Percentiles rank a stretch among this genome's conserved stretches.
These are phyloP conservation scores for Nemania abortiva DNA, from an alignment of 2,329 filamentous ascomycete species.

Conservation along the genomic window DNA sequence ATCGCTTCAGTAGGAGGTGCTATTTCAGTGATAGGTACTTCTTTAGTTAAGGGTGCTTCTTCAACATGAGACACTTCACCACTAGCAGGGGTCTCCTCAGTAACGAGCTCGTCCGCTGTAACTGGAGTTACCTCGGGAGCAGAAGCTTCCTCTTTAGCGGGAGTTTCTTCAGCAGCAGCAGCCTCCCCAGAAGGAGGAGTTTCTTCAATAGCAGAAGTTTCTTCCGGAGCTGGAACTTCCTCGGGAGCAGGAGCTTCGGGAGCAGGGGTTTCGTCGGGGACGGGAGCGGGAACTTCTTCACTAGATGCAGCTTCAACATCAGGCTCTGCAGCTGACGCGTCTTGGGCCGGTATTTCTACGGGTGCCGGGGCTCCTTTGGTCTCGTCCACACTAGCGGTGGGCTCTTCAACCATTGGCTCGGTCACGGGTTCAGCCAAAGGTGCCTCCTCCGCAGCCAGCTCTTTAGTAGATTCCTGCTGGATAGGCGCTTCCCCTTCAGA, in stretches of 20 bases:
- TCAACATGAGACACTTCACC: constrained; percentile 32
- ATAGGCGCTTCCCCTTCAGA: constrained; percentile 9
- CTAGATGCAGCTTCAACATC: constrained; percentile 2
- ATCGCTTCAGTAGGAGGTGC: background rate
- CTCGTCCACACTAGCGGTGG: constrained; percentile 5
- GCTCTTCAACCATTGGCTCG: constrained; percentile 8
- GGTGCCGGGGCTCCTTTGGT: constrained; percentile 5
- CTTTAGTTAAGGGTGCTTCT: background rate
- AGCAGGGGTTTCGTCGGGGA: background rate
- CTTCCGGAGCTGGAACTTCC: constrained; percentile 5
- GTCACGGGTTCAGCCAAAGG: constrained; percentile 5
- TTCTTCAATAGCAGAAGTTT: constrained; percentile 12
- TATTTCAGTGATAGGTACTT: constrained; percentile 9
- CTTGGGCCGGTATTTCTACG: constrained; percentile 15
- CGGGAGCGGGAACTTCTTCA: constrained; percentile 9
- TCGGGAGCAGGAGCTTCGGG: background rate
- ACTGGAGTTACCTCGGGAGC: constrained; percentile 11
- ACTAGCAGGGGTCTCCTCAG: constrained; percentile 7
- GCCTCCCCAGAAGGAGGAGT: background rate
- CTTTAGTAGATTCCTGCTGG: background rate
- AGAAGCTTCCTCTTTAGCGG: background rate
- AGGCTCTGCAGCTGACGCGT: constrained; percentile 19
- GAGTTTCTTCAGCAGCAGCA: background rate
- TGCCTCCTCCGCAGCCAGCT: constrained; percentile 3
- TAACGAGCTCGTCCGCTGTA: background rate